Conservation (phyloP, 805 yeast species). For the Pichia paraexigua region DNA sequence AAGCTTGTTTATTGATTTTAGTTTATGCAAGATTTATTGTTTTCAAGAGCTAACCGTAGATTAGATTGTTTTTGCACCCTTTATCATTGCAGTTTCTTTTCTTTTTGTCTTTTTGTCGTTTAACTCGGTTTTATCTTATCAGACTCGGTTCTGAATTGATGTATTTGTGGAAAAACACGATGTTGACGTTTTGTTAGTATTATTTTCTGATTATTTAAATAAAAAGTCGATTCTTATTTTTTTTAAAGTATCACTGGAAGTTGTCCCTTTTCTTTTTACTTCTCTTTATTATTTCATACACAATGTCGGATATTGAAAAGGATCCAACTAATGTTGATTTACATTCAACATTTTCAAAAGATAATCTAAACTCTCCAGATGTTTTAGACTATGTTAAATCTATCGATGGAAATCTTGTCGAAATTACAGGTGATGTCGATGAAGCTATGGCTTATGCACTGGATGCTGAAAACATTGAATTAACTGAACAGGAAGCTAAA, state of each 20-base stretch:
- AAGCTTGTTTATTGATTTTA: too few species aligned
- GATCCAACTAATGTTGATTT: slow-evolving; percentile 1
- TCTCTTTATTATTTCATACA: too few species aligned
- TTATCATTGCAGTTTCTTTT: too few species aligned
- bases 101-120: too few species aligned
- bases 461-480: slow-evolving; percentile 6
- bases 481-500: slow-evolving; percentile 6
- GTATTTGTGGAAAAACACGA: too few species aligned
- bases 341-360: slow-evolving; percentile 10
- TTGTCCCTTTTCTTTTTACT: too few species aligned
- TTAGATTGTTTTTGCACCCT: too few species aligned
- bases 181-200: too few species aligned
- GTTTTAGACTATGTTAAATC: slow-evolving; percentile 6
- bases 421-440: slow-evolving; percentile 11
- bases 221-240: neutral
- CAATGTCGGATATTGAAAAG: slow-evolving; percentile 7
- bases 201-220: neutral
- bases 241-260: too few species aligned
- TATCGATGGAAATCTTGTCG: slow-evolving; percentile 6
- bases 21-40: too few species aligned
- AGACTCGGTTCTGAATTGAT: neutral
- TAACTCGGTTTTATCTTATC: neutral
- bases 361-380: slow-evolving; percentile 6
- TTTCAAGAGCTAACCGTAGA: too few species aligned
- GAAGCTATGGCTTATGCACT: slow-evolving; percentile 10